Evolutionary conservation across 176 grass and related monocot genomes (phyloP).

Genomic region (Elymus sibiricus): DNA sequence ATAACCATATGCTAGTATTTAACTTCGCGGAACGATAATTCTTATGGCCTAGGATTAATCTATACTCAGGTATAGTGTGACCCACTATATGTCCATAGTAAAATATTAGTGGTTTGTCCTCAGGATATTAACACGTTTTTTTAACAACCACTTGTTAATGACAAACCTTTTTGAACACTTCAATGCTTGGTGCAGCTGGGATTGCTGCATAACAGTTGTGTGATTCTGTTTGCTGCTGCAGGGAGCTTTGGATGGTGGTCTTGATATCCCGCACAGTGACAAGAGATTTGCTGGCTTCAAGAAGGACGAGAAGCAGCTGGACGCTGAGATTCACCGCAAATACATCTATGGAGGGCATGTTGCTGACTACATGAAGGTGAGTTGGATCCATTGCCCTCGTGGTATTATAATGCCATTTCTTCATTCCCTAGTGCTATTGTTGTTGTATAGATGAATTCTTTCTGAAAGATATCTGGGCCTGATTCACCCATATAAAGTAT

Average conservation of each 20-base stretch:
- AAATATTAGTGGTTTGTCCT: not conserved
- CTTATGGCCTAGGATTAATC: not conserved
- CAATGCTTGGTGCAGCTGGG: not conserved
- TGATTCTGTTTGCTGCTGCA: not conserved
- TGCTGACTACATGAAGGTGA: slow-evolving; percentile 56
- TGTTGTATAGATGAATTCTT: not conserved
- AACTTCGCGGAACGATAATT: not conserved
- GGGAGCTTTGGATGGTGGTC: slow-evolving; percentile 66
- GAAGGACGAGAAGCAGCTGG: slow-evolving; percentile 57
- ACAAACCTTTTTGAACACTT: not conserved
- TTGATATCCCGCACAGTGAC: slow-evolving; percentile 64
- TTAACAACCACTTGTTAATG: not conserved
- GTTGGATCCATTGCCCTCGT: not conserved
- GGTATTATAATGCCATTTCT: not conserved
- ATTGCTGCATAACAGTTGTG: not conserved
- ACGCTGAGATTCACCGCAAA: slow-evolving; percentile 54
- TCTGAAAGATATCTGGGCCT: not conserved
- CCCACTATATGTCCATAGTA: not conserved
- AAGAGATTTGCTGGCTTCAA: slow-evolving; percentile 69
- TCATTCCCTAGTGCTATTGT: not conserved
- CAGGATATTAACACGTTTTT: not conserved
- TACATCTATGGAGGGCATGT: slow-evolving; percentile 66
- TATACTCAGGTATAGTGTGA: not conserved
- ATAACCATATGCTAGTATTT: not conserved
- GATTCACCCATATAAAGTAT: not conserved